Conservation (phyloP, 176 grass and related monocot species). For the Oryza coarctata region DNA sequence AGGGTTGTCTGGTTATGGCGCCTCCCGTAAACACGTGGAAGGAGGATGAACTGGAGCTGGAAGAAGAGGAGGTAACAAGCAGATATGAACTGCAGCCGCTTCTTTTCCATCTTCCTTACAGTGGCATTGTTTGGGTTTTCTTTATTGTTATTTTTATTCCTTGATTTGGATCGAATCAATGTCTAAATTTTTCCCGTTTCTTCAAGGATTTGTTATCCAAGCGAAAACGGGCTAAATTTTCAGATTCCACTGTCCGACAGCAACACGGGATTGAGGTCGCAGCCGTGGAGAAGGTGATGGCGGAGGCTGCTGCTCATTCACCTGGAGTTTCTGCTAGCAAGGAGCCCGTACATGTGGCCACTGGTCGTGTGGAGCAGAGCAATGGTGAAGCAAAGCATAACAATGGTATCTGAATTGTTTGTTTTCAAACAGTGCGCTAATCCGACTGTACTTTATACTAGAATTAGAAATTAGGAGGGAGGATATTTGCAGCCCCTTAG, state of each 20-base stretch:
- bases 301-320: not conserved
- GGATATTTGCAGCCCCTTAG: not conserved
- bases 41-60: not conserved
- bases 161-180: not conserved
- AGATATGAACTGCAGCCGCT: conserved; percentile 13
- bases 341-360: not conserved
- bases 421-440: not conserved
- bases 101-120: not conserved
- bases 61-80: conserved; percentile 33
- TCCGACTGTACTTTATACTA: not conserved
- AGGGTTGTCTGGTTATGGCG: conserved; percentile 25
- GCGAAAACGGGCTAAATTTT: conserved; percentile 30
- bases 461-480: not conserved
- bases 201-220: conserved; percentile 18
- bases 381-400: not conserved
- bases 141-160: not conserved
- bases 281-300: not conserved
- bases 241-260: not conserved
- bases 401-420: not conserved
- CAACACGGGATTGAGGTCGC: not conserved
- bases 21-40: not conserved
- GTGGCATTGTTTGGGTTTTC: not conserved
- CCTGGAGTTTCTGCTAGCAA: conserved; percentile 1
- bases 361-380: conserved; percentile 17
- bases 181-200: conserved; percentile 2